These are phyloP conservation scores for Tausonia pullulans DNA, from an alignment of 1,284 basidiomycete species.

Conservation along the genomic window DNA sequence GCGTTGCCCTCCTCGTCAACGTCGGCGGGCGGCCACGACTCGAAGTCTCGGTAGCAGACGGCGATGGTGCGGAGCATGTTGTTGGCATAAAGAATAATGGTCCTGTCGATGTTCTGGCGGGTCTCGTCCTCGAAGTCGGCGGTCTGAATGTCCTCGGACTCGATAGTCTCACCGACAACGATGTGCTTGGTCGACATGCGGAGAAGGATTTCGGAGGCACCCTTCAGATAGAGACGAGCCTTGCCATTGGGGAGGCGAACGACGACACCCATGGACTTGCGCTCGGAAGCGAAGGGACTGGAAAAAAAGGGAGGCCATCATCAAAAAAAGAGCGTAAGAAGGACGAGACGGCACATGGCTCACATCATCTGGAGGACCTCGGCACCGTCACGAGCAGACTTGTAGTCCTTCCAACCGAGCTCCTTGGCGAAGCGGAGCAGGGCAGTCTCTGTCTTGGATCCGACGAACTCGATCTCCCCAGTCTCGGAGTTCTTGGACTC, in stretches of 20 bases:
- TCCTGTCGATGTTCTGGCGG: slow-evolving; percentile 68
- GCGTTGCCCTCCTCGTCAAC: slow-evolving; percentile 47
- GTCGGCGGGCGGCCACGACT: slow-evolving; percentile 65
- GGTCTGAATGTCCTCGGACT: slow-evolving; percentile 44
- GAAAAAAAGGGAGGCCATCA: neutral
- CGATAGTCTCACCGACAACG: slow-evolving; percentile 40
- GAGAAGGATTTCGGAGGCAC: slow-evolving; percentile 84
- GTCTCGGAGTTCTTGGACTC: slow-evolving; percentile 62
- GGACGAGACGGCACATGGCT: neutral
- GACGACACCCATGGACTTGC: slow-evolving; percentile 94
- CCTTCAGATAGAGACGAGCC: slow-evolving; percentile 78
- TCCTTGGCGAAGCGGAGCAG: slow-evolving; percentile 82
- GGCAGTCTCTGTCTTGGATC: slow-evolving; percentile 94
- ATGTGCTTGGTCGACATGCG: slow-evolving; percentile 61
- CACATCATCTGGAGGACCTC: slow-evolving; percentile 65
- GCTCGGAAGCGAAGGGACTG: slow-evolving; percentile 77
- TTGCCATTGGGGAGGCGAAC: slow-evolving; percentile 48
- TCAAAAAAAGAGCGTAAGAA: neutral
- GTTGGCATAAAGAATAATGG: slow-evolving; percentile 94
- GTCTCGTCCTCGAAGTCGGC: slow-evolving; percentile 51
- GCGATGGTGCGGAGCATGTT: slow-evolving; percentile 89
- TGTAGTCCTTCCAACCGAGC: slow-evolving; percentile 70
- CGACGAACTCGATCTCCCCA: slow-evolving; percentile 62
- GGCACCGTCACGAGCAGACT: slow-evolving; percentile 52
- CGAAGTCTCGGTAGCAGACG: slow-evolving; percentile 81